Evolutionary conservation across 129 eudicot species (phyloP), one percentile per base, ranked within the genome.

Genomic region (Erigeron canadensis): DNA sequence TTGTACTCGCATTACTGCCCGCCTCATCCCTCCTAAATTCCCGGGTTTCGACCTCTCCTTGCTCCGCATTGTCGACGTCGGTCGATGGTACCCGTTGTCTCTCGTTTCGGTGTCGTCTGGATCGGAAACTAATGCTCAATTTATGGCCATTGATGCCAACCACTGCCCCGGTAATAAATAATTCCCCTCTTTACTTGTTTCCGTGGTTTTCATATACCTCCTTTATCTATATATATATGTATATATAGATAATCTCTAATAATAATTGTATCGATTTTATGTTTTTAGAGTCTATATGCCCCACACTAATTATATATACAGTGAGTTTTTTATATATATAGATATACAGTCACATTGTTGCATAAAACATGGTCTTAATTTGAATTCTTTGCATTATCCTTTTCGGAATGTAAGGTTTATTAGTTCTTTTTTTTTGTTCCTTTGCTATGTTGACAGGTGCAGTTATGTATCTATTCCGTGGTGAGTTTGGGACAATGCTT

Each of bases 161-260:
- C 98, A 91, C 60, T 91, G 98, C 75, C 96, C 98, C 54, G 95
- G 98, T 91, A 80, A 37, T 22, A n/a, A n/a, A n/a, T n/a, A n/a
- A n/a, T n/a, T n/a, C 42, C 10, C 53, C 40, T 48, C 19, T 13
- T 48, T 16, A 57, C 17, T 38, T 42, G 69, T n/a, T 19, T 48
- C 34, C 34, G 6, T 54, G 75, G 17, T 17, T 38, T 37, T 45
- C 50, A 8, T 45, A n/a, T n/a, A n/a, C n/a, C 0, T 8, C 50
- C 13, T 6, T 44, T 8, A 45, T 8, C 8, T 45, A 45, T 28
- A 28, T 28, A 28, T 2, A 28, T 1, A 0, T 28, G 3, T 1
- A 28, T 28, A 28, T 1, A 28, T 28, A 28, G 3, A 28, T 28
- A 28, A 28, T 28, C 34, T 28, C 34, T 28, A 28, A 28, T 28